Evolutionary conservation across 176 grass and related monocot species (phyloP).

Genomic region (Microstegium vimineum): DNA sequence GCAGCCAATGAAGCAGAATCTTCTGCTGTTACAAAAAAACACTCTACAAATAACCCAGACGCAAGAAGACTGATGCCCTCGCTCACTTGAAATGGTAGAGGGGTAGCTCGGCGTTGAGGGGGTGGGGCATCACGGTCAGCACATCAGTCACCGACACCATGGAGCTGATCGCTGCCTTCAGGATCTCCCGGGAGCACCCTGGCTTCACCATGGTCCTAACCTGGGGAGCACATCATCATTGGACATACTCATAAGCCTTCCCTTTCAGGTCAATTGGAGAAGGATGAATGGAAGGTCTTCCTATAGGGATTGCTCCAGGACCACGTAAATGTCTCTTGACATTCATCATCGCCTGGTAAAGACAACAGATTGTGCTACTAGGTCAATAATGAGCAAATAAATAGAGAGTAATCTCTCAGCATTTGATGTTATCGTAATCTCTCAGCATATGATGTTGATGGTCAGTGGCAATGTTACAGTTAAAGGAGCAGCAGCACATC

Average conservation of each 20-base stretch:
- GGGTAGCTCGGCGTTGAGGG: conserved; percentile 51
- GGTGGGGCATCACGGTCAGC: conserved; percentile 54
- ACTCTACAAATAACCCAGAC: conserved; percentile 1
- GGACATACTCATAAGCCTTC: conserved; percentile 52
- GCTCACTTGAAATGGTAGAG: conserved; percentile 54
- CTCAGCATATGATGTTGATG: not conserved
- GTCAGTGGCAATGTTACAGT: conserved; percentile 35
- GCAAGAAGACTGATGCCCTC: not conserved
- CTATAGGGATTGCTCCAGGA: conserved; percentile 51
- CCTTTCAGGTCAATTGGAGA: conserved; percentile 68
- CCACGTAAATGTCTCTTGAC: conserved; percentile 56
- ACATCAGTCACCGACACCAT: conserved; percentile 46
- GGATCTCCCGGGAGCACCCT: conserved; percentile 49
- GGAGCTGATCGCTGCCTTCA: conserved; percentile 49
- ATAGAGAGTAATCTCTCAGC: not conserved
- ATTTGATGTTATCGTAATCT: too few relatives aligned
- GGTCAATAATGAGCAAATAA: not conserved
- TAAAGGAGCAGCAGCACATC: conserved; percentile 58
- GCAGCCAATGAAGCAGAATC: conserved; percentile 4
- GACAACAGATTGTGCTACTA: not conserved
- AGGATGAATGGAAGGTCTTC: conserved; percentile 66
- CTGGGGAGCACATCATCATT: conserved; percentile 19
- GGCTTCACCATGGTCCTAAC: conserved; percentile 59
- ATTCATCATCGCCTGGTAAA: conserved; percentile 61
- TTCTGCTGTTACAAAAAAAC: not conserved